A percentile compares a stretch with the other conserved stretches of the same genome.
phyloP scores from a whole-genome alignment of 345 rosid genomes.

The Eucalyptus cloeziana region DNA sequence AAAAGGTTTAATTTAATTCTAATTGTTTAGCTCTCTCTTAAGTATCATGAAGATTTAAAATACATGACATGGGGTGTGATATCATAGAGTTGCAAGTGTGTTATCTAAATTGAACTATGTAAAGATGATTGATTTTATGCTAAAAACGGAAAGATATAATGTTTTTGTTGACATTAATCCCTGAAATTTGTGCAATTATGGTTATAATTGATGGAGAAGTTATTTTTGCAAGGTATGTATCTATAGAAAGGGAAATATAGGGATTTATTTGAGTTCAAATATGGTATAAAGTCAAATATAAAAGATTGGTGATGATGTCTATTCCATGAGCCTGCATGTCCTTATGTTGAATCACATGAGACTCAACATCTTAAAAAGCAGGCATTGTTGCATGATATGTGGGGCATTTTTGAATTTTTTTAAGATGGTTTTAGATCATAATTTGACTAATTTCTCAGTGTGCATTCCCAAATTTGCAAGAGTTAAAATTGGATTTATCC shows the following conservation, averaged over 20 bases:
- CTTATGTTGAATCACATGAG: accelerated
- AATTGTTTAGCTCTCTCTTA: background rate
- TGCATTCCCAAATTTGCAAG: background rate
- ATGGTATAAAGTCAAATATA: background rate
- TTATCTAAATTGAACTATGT: background rate
- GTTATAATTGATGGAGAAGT: background rate
- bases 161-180: background rate
- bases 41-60: background rate
- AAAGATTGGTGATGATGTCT: no score
- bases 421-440: background rate
- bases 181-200: background rate
- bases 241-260: background rate
- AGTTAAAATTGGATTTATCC: background rate
- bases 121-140: background rate
- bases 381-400: background rate
- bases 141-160: background rate
- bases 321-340: no score
- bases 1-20: background rate
- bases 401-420: no score
- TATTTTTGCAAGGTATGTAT: background rate
- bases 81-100: accelerated
- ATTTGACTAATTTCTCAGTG: background rate
- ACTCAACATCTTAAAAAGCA: no score
- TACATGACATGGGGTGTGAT: background rate
- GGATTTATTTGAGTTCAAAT: background rate